Percentiles rank a stretch among this genome's conserved stretches.
phyloP scores from a whole-genome alignment of 768 basidiomycete species.

The Russula emetica region DNA sequence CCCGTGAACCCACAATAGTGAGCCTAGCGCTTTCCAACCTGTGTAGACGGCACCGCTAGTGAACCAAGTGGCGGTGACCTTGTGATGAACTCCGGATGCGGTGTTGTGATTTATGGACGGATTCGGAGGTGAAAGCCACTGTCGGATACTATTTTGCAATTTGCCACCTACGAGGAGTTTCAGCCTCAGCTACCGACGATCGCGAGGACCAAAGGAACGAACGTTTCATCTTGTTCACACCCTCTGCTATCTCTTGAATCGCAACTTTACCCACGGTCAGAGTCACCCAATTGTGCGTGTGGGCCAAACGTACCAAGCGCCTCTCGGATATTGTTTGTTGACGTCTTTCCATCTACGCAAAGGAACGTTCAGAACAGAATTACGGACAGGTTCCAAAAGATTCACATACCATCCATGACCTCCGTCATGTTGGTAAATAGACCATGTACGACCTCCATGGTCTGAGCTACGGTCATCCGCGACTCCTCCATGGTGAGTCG shows the following conservation, averaged over 20 bases:
- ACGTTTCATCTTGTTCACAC: slow-evolving; percentile 6
- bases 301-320: background rate
- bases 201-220: background rate
- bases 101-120: slow-evolving; percentile 8
- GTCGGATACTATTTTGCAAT: background rate
- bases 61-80: slow-evolving; percentile 3
- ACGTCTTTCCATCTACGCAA: slow-evolving; percentile 7
- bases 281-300: no score
- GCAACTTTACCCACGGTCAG: background rate
- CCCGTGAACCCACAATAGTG: slow-evolving; percentile 1
- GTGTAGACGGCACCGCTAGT: slow-evolving; percentile 1
- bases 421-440: slow-evolving; percentile 7
- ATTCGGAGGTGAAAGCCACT: slow-evolving; percentile 16
- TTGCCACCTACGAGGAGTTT: background rate
- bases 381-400: background rate
- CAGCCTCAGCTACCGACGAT: background rate
- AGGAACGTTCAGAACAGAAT: background rate
- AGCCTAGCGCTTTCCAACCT: slow-evolving; percentile 8
- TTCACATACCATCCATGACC: slow-evolving; percentile 7
- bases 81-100: background rate
- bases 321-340: slow-evolving; percentile 1
- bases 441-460: slow-evolving; percentile 6
- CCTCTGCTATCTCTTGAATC: background rate
- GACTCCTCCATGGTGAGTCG: slow-evolving; percentile 12
- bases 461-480: slow-evolving; percentile 6